These are phyloP conservation scores for Phytophthora boehmeriae DNA, from an alignment of 352 stramenopile genomes.

Conservation along the genomic window DNA sequence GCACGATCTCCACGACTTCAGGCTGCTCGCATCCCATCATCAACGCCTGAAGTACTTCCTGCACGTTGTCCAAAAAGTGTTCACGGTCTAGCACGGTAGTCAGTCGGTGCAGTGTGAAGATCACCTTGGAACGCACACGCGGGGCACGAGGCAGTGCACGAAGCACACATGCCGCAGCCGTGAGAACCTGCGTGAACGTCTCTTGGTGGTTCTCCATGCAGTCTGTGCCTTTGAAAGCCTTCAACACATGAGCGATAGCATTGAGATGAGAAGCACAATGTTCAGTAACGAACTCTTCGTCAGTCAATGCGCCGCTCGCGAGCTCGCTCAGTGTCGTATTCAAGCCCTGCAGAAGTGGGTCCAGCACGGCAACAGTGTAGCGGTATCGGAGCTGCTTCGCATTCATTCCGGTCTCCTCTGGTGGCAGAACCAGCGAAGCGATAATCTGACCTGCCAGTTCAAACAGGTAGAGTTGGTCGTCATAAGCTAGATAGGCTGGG, in stretches of 20 bases:
- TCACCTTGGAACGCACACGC: slow-evolving; percentile 77
- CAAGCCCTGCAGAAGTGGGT: slow-evolving; percentile 70
- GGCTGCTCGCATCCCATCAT: slow-evolving; percentile 66
- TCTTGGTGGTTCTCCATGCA: slow-evolving; percentile 81
- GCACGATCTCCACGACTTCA: slow-evolving; percentile 84
- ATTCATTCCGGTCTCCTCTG: slow-evolving; percentile 41
- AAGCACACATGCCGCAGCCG: slow-evolving; percentile 61
- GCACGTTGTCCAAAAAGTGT: slow-evolving; percentile 68
- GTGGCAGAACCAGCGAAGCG: slow-evolving; percentile 48
- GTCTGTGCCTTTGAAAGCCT: slow-evolving; percentile 78
- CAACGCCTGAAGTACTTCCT: slow-evolving; percentile 58
- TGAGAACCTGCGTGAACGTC: slow-evolving; percentile 77
- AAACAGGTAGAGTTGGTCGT: slow-evolving; percentile 88
- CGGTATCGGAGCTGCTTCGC: slow-evolving; percentile 68
- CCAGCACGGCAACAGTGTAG: slow-evolving; percentile 76
- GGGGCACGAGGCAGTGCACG: slow-evolving; percentile 50
- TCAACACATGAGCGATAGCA: slow-evolving; percentile 82
- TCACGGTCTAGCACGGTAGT: slow-evolving; percentile 75
- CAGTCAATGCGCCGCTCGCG: slow-evolving; percentile 31
- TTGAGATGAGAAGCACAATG: slow-evolving; percentile 69
- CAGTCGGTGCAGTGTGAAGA: slow-evolving; percentile 82
- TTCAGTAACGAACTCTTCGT: slow-evolving; percentile 54
- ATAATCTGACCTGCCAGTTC: slow-evolving; percentile 87
- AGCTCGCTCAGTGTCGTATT: slow-evolving; percentile 55
- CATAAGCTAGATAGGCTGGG: slow-evolving; percentile 61